Evolutionary conservation across 2,329 filamentous ascomycete species (phyloP).

Genomic region (Cladosporium sphaerospermum): DNA sequence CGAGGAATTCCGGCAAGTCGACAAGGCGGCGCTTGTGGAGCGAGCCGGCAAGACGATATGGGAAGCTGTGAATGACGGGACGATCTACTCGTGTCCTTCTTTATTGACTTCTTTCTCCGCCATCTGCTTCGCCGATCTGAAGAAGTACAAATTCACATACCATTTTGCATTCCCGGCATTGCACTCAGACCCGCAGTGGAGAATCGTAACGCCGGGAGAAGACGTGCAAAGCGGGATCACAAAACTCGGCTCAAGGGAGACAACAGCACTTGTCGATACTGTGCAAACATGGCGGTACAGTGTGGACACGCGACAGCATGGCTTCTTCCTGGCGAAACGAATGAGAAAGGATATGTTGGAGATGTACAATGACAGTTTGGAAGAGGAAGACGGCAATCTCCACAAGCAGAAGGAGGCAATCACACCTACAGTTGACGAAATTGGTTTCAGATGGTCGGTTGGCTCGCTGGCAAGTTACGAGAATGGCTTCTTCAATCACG

Average conservation of each 20-base stretch:
- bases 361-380: slow-evolving; percentile 28
- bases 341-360: slow-evolving; percentile 37
- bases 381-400: slow-evolving; percentile 28
- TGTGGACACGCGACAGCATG: slow-evolving; percentile 76
- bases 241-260: slow-evolving; percentile 61
- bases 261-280: slow-evolving; percentile 68
- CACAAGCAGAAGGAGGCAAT: slow-evolving; percentile 44
- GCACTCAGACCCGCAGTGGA: slow-evolving; percentile 83
- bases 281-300: slow-evolving; percentile 84
- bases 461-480: slow-evolving; percentile 73
- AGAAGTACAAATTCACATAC: slow-evolving; percentile 97
- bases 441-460: slow-evolving; percentile 71
- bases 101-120: slow-evolving; percentile 83
- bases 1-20: slow-evolving; percentile 80
- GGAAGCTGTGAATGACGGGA: slow-evolving; percentile 95
- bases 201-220: slow-evolving; percentile 40
- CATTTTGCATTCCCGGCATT: slow-evolving; percentile 95
- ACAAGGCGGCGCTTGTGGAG: slow-evolving; percentile 72
- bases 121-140: slow-evolving; percentile 89
- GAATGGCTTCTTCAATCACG: slow-evolving; percentile 73
- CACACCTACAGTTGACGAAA: slow-evolving; percentile 44
- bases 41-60: slow-evolving; percentile 83
- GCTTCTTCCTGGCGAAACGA: slow-evolving; percentile 92
- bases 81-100: slow-evolving; percentile 90
- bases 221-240: slow-evolving; percentile 36